phyloP scores from a whole-genome alignment of 495 filamentous ascomycete species.

The Acidiella bohemica region DNA sequence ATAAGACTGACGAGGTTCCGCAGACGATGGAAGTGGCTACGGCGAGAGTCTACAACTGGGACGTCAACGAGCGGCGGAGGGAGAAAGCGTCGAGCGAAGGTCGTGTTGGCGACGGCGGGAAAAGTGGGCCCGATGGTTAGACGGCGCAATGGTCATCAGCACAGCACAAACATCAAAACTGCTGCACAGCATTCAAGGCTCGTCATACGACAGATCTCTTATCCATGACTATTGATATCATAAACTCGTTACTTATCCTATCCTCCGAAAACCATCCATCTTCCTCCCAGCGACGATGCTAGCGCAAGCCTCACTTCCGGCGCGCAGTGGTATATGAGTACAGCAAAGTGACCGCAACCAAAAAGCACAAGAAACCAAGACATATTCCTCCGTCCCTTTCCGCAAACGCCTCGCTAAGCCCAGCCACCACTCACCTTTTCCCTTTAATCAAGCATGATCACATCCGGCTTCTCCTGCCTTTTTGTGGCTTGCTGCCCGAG shows the following conservation, averaged over 20 bases:
- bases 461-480: too few species aligned
- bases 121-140: constrained; percentile 6
- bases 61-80: constrained; percentile 84
- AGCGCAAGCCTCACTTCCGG: not conserved
- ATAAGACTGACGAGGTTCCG: not conserved
- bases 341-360: too few species aligned
- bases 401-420: not conserved
- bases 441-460: not conserved
- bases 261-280: not conserved
- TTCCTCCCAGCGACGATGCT: not conserved
- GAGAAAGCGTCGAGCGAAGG: constrained; percentile 52
- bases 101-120: constrained; percentile 1
- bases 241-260: constrained; percentile 3
- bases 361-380: not conserved
- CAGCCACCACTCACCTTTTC: not conserved
- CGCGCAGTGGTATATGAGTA: constrained; percentile 4
- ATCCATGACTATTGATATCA: constrained; percentile 1
- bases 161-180: too few species aligned
- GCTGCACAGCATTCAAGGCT: too few species aligned
- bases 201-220: too few species aligned
- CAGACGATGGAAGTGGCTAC: constrained; percentile 94
- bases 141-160: too few species aligned
- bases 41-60: constrained; percentile 97
- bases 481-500: too few species aligned
- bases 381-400: not conserved